Conservation (phyloP, 2,329 filamentous ascomycete genomes). For the Zymoseptoria passerinii region DNA sequence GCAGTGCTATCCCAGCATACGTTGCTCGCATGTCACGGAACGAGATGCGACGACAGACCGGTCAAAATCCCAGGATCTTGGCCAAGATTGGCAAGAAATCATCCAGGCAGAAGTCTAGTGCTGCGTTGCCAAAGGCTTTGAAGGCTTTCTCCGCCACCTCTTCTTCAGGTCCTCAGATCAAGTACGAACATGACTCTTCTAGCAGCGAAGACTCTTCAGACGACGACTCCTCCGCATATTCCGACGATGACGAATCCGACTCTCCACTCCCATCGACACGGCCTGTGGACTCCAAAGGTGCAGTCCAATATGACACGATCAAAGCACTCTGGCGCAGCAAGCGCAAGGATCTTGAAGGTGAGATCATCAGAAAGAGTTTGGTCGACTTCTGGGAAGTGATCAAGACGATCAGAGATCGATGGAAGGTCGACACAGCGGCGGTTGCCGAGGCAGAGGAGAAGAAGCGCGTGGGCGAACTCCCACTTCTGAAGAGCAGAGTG, state of each 20-base stretch:
- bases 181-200: conserved; percentile 34
- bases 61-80: conserved; percentile 35
- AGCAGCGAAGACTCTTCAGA: conserved; percentile 40
- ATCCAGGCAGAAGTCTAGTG: conserved; percentile 18
- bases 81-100: conserved; percentile 32
- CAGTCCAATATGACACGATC: conserved; percentile 51
- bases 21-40: conserved; percentile 38
- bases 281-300: conserved; percentile 44
- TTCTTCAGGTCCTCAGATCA: conserved; percentile 10
- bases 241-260: conserved; percentile 45
- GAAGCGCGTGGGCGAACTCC: conserved; percentile 46
- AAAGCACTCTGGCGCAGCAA: conserved; percentile 54
- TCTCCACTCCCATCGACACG: conserved; percentile 48
- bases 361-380: conserved; percentile 48
- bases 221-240: conserved; percentile 45
- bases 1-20: conserved; percentile 38
- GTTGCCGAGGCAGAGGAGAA: conserved; percentile 52
- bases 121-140: not conserved
- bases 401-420: conserved; percentile 51
- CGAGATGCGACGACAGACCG: conserved; percentile 37
- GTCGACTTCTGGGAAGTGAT: conserved; percentile 52
- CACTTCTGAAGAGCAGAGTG: conserved; percentile 49
- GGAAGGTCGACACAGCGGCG: conserved; percentile 50
- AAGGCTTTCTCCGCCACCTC: not conserved
- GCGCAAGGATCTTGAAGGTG: conserved; percentile 41